These are phyloP conservation scores for Coemansia erecta DNA, from an alignment of 192 early-diverging fungal species.

Conservation along the genomic window DNA sequence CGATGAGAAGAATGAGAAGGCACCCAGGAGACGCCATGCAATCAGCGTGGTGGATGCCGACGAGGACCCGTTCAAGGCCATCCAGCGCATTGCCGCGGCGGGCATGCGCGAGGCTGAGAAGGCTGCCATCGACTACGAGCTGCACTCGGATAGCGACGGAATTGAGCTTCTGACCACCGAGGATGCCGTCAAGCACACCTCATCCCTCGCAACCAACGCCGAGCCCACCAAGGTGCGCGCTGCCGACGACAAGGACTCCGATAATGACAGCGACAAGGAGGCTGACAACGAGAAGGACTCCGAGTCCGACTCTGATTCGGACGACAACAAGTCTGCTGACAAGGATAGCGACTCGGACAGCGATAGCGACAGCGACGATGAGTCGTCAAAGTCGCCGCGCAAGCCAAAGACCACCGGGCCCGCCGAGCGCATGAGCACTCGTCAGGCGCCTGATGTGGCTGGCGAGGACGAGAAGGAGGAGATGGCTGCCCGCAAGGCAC, in stretches of 20 bases:
- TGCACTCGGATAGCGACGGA: conserved; percentile 20
- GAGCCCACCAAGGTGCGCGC: conserved; percentile 8
- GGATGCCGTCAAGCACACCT: conserved; percentile 5
- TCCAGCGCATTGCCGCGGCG: conserved; percentile 39
- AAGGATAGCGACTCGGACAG: conserved; percentile 12
- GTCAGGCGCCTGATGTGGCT: neutral
- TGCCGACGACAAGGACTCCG: conserved; percentile 6
- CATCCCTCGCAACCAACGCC: no score
- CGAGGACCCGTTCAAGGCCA: conserved; percentile 15
- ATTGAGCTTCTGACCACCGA: conserved; percentile 29
- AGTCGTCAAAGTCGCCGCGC: neutral
- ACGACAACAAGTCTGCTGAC: conserved; percentile 9
- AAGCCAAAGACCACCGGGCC: conserved; percentile 6
- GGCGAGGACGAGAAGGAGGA: conserved; percentile 16
- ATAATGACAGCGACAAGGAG: conserved; percentile 8
- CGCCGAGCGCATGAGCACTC: neutral
- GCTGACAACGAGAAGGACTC: conserved; percentile 3
- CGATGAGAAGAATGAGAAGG: neutral
- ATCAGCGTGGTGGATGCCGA: neutral
- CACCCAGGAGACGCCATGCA: conserved; percentile 2
- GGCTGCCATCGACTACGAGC: conserved; percentile 33
- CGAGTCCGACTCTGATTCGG: conserved; percentile 8
- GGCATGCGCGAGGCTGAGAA: conserved; percentile 41
- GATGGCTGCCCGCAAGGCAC: conserved; percentile 27
- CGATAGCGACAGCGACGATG: conserved; percentile 8